Conservation (phyloP, 345 rosid genomes). For the Salix suchowensis region DNA sequence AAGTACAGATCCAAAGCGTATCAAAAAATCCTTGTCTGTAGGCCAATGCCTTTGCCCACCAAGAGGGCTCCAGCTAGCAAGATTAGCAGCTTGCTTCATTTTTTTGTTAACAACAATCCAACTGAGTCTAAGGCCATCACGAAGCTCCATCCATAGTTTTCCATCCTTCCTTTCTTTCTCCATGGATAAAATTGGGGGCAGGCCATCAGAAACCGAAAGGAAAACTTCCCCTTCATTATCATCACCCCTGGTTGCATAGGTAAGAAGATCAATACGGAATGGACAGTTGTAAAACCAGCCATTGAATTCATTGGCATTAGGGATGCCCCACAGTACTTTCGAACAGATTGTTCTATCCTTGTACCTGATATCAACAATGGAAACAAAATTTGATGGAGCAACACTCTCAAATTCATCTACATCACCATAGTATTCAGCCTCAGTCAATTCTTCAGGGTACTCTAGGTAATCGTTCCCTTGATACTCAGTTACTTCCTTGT, state of each 20-base stretch:
- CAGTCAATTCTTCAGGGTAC: constrained; percentile 66
- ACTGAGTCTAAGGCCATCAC: constrained; percentile 61
- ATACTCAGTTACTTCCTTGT: constrained; percentile 53
- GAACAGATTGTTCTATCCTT: constrained; percentile 59
- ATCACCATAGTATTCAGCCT: constrained; percentile 71
- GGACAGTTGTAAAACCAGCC: constrained; percentile 77
- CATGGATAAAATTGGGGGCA: constrained; percentile 56
- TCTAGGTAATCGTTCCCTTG: constrained; percentile 49
- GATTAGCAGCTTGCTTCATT: constrained; percentile 61
- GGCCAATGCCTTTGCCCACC: constrained; percentile 88
- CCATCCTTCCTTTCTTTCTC: constrained; percentile 73
- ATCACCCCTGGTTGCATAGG: constrained; percentile 38
- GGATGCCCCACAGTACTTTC: constrained; percentile 69
- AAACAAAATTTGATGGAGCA: constrained; percentile 57
- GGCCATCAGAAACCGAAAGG: constrained; percentile 60
- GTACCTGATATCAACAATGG: constrained; percentile 60
- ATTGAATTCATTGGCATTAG: constrained; percentile 55
- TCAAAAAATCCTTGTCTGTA: constrained; percentile 68
- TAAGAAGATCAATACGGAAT: constrained; percentile 59
- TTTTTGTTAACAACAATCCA: constrained; percentile 73
- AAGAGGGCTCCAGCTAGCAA: constrained; percentile 75
- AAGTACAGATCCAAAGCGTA: constrained; percentile 67
- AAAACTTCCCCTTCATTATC: constrained; percentile 46
- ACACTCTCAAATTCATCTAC: constrained; percentile 43
- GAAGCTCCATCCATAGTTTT: constrained; percentile 64